Percentiles rank a stretch among this genome's conserved stretches.
Evolutionary conservation across 73 alveolate genomes (phyloP).

Genomic region (Paramecium bursaria): DNA sequence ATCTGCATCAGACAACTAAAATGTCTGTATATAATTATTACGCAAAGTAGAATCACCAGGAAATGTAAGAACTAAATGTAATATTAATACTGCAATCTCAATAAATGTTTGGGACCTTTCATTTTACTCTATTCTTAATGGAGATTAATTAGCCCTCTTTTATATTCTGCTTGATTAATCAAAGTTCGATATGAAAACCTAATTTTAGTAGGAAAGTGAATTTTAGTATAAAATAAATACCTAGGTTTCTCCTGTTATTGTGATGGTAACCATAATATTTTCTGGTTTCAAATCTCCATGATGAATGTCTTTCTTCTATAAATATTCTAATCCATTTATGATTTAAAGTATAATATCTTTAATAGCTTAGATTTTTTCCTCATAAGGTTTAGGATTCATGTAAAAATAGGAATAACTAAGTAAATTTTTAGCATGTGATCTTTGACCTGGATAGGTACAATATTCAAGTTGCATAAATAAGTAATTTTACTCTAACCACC

Average conservation of each 20-base stretch:
- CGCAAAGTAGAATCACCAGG: constrained; percentile 38
- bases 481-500: constrained; percentile 21
- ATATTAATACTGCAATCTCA: constrained; percentile 5
- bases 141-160: background rate
- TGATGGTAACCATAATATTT: constrained; percentile 43
- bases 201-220: background rate
- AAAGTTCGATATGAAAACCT: constrained; percentile 18
- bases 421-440: constrained; percentile 39
- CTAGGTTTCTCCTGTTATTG: constrained; percentile 14
- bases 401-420: constrained; percentile 42
- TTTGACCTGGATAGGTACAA: constrained; percentile 29
- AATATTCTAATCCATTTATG: constrained; percentile 21
- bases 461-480: constrained; percentile 45
- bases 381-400: constrained; percentile 31
- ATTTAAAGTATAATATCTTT: constrained; percentile 11
- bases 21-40: background rate
- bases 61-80: constrained; percentile 38
- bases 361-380: background rate
- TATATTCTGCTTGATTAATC: background rate
- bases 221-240: no score
- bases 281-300: constrained; percentile 28
- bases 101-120: background rate
- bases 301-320: constrained; percentile 1
- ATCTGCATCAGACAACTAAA: constrained; percentile 11
- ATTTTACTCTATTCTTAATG: background rate